These are phyloP conservation scores for Phylloboletellus chloephorus DNA, from an alignment of 1,284 basidiomycete genomes.

Conservation along the genomic window DNA sequence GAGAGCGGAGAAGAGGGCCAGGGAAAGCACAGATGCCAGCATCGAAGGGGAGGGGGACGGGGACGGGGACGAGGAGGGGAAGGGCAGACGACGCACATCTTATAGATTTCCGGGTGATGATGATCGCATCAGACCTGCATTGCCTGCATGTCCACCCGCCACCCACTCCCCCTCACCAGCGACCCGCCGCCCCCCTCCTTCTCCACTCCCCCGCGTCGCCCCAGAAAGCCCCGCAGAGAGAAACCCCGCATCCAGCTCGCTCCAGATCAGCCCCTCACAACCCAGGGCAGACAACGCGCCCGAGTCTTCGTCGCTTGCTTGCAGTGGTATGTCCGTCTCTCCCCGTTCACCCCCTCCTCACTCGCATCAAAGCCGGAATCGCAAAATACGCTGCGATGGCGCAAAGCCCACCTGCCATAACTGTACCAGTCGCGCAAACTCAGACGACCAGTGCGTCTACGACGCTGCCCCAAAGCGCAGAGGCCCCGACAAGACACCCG, in stretches of 20 bases:
- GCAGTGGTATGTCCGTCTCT: slow-evolving; percentile 51
- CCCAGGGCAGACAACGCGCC: slow-evolving; percentile 64
- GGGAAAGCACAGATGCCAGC: no score
- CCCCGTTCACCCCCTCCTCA: slow-evolving; percentile 10
- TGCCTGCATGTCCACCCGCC: no score
- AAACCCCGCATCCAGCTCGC: slow-evolving; percentile 60
- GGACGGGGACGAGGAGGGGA: no score
- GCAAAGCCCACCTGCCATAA: slow-evolving; percentile 70
- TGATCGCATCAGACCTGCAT: no score
- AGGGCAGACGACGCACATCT: no score
- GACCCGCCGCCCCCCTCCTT: neutral
- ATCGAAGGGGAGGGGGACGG: no score
- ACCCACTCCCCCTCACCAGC: slow-evolving; percentile 1
- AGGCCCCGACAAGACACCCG: slow-evolving; percentile 70
- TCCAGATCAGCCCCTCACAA: slow-evolving; percentile 67
- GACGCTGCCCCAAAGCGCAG: slow-evolving; percentile 67
- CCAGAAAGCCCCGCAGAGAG: slow-evolving; percentile 47
- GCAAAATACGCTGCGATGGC: slow-evolving; percentile 78
- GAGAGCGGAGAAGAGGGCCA: no score
- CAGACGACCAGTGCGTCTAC: slow-evolving; percentile 48
- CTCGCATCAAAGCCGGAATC: slow-evolving; percentile 47
- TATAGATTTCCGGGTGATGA: no score
- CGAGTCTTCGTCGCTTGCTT: slow-evolving; percentile 74
- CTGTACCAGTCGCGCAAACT: slow-evolving; percentile 48
- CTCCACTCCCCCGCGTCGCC: neutral